Evolutionary conservation across 2,329 filamentous ascomycete genomes (phyloP).

Genomic region (Drechslerella coelobrocha): DNA sequence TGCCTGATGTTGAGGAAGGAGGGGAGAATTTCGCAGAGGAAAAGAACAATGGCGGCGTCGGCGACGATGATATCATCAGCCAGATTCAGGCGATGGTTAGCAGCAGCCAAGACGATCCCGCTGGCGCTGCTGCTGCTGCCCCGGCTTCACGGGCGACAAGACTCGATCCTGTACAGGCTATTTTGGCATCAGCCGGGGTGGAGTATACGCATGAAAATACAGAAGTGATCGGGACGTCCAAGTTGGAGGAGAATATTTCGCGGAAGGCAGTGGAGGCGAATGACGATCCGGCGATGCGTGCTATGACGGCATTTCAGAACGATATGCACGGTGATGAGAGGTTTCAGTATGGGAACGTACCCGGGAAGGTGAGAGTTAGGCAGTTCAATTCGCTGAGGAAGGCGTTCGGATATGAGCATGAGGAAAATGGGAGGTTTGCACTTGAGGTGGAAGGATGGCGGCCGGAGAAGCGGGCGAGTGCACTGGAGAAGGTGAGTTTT

Average conservation of each 20-base stretch:
- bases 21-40: constrained; percentile 66
- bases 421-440: constrained; percentile 78
- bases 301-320: constrained; percentile 49
- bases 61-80: constrained; percentile 34
- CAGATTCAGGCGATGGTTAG: constrained; percentile 47
- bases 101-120: constrained; percentile 19
- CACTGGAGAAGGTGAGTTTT: constrained; percentile 40
- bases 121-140: neutral
- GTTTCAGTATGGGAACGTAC: constrained; percentile 61
- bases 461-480: constrained; percentile 71
- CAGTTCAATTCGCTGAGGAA: constrained; percentile 92
- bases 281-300: constrained; percentile 60
- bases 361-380: constrained; percentile 73
- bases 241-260: constrained; percentile 84
- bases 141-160: constrained; percentile 52
- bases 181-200: constrained; percentile 84
- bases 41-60: constrained; percentile 7
- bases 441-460: constrained; percentile 90
- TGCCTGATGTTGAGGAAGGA: constrained; percentile 62
- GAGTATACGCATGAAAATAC: constrained; percentile 97
- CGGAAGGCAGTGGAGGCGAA: constrained; percentile 72
- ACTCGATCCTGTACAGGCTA: constrained; percentile 81
- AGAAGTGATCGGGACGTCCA: constrained; percentile 90
- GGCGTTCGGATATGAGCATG: constrained; percentile 71
- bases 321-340: constrained; percentile 53